A percentile compares a stretch with the other conserved stretches of the same genome.
Conservation (phyloP, 2,329 filamentous ascomycete genomes). For the Arthrobotrys entomopaga region DNA sequence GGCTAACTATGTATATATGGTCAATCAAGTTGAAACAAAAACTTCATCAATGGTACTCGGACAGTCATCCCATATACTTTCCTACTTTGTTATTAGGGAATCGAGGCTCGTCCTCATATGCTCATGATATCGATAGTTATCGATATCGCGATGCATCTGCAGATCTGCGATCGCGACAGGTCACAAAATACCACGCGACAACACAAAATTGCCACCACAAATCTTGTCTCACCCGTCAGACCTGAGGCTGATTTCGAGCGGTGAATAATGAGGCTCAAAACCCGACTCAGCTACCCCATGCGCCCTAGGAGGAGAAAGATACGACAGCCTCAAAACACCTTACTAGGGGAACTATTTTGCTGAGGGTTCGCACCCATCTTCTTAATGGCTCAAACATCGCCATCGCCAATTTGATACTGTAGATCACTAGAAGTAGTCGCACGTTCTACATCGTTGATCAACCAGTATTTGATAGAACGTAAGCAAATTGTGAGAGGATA, state of each 20-base stretch:
- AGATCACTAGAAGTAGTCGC: conserved; percentile 22
- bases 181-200: conserved; percentile 3
- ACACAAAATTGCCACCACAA: neutral
- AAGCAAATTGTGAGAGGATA: conserved; percentile 38
- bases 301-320: neutral
- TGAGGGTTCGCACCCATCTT: neutral
- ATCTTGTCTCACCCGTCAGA: neutral
- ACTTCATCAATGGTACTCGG: too few relatives aligned
- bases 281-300: neutral
- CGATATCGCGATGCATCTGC: too few relatives aligned
- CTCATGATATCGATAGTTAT: too few relatives aligned
- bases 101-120: too few relatives aligned
- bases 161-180: too few relatives aligned
- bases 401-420: conserved; percentile 31
- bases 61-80: too few relatives aligned
- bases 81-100: too few relatives aligned
- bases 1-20: too few relatives aligned
- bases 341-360: conserved; percentile 26
- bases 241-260: neutral
- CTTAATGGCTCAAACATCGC: conserved; percentile 41
- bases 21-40: too few relatives aligned
- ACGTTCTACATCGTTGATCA: conserved; percentile 25
- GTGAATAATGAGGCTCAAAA: conserved; percentile 1
- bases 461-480: conserved; percentile 36
- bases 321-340: conserved; percentile 40